Evolutionary conservation across 805 yeast genomes (phyloP), one percentile per base, ranked within the genome.

Genomic region (Lipomyces starkeyi): DNA sequence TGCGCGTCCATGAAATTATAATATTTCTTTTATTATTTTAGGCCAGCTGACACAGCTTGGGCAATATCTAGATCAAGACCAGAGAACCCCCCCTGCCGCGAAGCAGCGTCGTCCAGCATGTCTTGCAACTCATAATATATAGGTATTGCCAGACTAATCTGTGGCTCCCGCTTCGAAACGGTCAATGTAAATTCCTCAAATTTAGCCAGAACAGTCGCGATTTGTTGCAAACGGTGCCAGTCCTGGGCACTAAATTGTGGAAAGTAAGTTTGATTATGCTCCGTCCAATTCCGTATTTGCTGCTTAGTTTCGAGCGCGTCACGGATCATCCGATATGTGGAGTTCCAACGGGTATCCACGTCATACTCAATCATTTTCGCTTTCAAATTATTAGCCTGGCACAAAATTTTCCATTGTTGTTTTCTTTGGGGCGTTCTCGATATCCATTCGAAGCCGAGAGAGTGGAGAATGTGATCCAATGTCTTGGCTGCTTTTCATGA

Each of bases 281-380:
- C 60, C n/a, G 34, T 25, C 29, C 25, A 58, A 14, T 17, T 2
- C 47, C 35, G 29, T 20, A 58, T 58, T 58, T 58, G 60, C 47
- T 58, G 13, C 60, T 58, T 17, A n/a, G 47, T 9, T 32, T 58
- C 14, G n/a, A 58, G 25, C 13, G 47, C 37, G 40, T n/a, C n/a
- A 20, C 35, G 47, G 7, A 58, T 25, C 49, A 58, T 58, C 20
- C 47, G 11, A 2, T 7, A 34, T 2, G 40, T 58, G 47, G 49
- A 58, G 35, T 58, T 58, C 60, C 60, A 58, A 34, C 60, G 60
- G 29, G 60, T 58, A 3, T 58, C 60, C 37, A 58, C 60, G 13
- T 58, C 47, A 34, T 58, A 58, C 60, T 58, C 47, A 47, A 47
- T 58, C 5, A 58, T 2, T 3, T 32, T 25, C 6, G 27, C 47